Base-by-base conservation (phyloP, 1,284 basidiomycete genomes). In the Rhodotorula mucilaginosa region DNA sequence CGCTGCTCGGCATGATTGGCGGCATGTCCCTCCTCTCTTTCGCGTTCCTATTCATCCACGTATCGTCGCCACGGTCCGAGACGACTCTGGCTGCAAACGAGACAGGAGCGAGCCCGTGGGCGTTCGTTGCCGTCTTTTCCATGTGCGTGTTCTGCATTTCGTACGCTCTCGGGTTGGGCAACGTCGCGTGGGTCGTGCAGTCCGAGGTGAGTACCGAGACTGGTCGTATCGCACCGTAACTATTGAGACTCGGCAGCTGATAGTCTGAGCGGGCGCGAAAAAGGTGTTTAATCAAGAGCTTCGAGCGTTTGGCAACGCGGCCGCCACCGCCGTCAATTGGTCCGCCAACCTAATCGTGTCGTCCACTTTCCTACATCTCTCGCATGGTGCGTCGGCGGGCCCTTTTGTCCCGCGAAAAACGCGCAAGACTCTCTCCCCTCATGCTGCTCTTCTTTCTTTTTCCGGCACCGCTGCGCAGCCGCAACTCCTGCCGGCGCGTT, bases 1-100 rank as follows among this genome's bases (percentile, higher is more conserved):
- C 89, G 47, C 84, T 90, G 7, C 89, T 90, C 1, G 88, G 90
- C 18, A 92, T 93, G 90, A 82, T 90, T 29, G 72, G 89, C 56
- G 88, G 90, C 0, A 83, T 93, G 75, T 83, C 86, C 8, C 81
- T 92, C 61, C 89, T 89, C 0, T 86, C 88, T 64, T 83, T 90
- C 67, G 87, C 88, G 18, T 92, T 93, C 82, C 84, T 88, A 76
- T 90, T 84, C 79, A 83, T 92, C 74, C 91, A 90, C 1, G 78
- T 80, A 68, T 83, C 34, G 34, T 34, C 85, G 72, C 91, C 90
- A 0, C 85, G 84, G 16, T 47, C 49, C 54, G 69, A 47, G 26
- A 15, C 13, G 2, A 34, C 47, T 2, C 46, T 2, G 18, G 49
- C 7, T 0, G 51, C 48, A 7, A 5, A 2, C 18, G 44, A 5